phyloP scores from a whole-genome alignment of 2,329 filamentous ascomycete genomes.

The Xylaria sp. region DNA sequence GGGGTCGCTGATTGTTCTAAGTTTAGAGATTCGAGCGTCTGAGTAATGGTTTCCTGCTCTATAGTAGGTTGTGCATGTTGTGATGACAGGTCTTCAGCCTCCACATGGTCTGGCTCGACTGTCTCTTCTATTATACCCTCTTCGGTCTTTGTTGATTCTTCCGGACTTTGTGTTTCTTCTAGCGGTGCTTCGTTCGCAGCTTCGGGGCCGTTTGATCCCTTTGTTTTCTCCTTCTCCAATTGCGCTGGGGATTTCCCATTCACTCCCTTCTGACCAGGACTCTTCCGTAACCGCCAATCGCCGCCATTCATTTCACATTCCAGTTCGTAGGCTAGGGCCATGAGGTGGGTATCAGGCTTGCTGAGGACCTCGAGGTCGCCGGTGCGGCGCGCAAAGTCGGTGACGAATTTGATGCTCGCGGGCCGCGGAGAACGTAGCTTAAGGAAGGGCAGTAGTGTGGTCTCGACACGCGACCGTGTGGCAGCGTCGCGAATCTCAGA shows the following conservation, averaged over 20 bases:
- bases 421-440: slow-evolving; percentile 79
- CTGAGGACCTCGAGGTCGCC: slow-evolving; percentile 91
- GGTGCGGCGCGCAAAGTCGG: slow-evolving; percentile 87
- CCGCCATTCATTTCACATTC: slow-evolving; percentile 92
- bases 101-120: not conserved
- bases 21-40: slow-evolving; percentile 44
- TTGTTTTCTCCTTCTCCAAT: slow-evolving; percentile 53
- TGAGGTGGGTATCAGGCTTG: slow-evolving; percentile 85
- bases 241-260: slow-evolving; percentile 74
- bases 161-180: slow-evolving; percentile 3
- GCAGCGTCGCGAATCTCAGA: slow-evolving; percentile 88
- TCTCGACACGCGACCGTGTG: slow-evolving; percentile 84
- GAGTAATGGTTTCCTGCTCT: slow-evolving; percentile 42
- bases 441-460: slow-evolving; percentile 85
- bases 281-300: slow-evolving; percentile 83
- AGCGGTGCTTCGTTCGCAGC: not conserved
- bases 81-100: slow-evolving; percentile 3
- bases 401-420: slow-evolving; percentile 81
- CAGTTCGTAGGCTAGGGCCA: slow-evolving; percentile 93
- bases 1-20: slow-evolving; percentile 41
- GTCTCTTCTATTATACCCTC: slow-evolving; percentile 30
- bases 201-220: slow-evolving; percentile 31
- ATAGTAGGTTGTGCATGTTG: slow-evolving; percentile 34
- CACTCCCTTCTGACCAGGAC: slow-evolving; percentile 80
- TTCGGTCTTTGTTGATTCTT: slow-evolving; percentile 24